Evolutionary conservation across 208 protist genomes (phyloP), one percentile per base, ranked within the genome.

Genomic region (Leishmania lainsoni): DNA sequence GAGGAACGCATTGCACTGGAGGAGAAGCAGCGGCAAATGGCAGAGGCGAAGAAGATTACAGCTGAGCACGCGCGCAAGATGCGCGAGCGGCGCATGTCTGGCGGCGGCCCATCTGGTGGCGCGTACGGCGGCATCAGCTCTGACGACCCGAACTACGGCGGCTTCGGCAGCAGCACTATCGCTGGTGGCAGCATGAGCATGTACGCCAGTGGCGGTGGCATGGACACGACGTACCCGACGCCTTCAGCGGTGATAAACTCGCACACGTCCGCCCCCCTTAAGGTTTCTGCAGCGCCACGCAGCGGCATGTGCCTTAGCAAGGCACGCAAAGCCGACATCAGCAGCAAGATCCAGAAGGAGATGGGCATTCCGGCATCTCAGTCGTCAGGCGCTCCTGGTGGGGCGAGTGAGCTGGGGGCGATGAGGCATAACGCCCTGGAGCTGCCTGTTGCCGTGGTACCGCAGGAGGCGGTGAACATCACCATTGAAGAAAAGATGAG

Each of bases 1-100:
- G 98, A 99, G 81, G 98, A 99, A 89, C 95, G 97, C 78, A 94
- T 84, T 83, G 90, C 90, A 74, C 93, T 89, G 14, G 92, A 96
- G 83, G 90, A 87, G 83, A 93, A 95, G 82, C 81, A 91, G 80
- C 81, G 93, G 78, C 96, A 98, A 73, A 89, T 98, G 84, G 95
- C 94, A 80, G 87, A 97, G 61, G 98, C 98, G 26, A 95, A 98
- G 87, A 94, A 95, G 80, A 87, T 95, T 51, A 96, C 98, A 52
- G 95, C 90, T 22, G 87, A 91, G 81, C 91, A 97, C 32, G 94
- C 94, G 29, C 92, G 93, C 79, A 86, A 94, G 83, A 77, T 99
- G 61, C 90, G 88, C 8, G 90, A 98, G 75, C 90, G 88, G 32
- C 76, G 89, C 65, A 89, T 85, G 82, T 61, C 52, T 8, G 81